Evolutionary conservation across 2,329 filamentous ascomycete species (phyloP), one percentile per base, ranked within the genome.

Genomic region (Hypoxylon sp.): DNA sequence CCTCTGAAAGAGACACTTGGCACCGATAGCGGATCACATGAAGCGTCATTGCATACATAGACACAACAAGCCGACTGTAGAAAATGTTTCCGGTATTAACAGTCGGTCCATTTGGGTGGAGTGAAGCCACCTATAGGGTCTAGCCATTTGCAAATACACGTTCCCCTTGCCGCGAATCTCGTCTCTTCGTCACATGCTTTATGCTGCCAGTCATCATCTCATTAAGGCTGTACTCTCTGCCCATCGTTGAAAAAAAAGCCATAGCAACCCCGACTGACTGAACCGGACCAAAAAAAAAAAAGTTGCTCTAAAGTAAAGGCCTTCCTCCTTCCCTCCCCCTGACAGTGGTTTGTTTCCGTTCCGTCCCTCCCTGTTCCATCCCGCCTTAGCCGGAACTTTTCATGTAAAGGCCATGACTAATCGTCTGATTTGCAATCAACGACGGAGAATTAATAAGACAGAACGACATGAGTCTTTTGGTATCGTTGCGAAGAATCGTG

Each of bases 401-500:
- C 51, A 31, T 62, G 31, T 44, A 61, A 62, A 59, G 69, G 69
- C 69, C 66, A 65, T 70, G 66, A 59, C 61, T 54, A 46, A 58
- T 71, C 59, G 54, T 61, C 24, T 65, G 61, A 57, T 52, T 58
- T 59, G 66, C 50, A 63, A 69, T 65, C 59, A 69, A 70, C 69
- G 67, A 72, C 63, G 58, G 26, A 51, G 60, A 66, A 69, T 71
- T 73, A 75, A 51, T 73, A 73, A 66, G 67, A 75, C 73, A 70
- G 59, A 65, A 69, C 62, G 64, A 70, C 59, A 65, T 69, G 57
- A 67, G 71, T 76, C 73, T 74, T 69, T 75, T 75, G 73, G 74
- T 75, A 75, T 76, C 73, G 67, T 75, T 67, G 72, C 69, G 63
- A 69, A 73, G 73, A 64, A 69, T 69, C 69, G 69, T 71, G 67